phyloP scores from a whole-genome alignment of 83 land plant genomes.

The Picea engelmannii region DNA sequence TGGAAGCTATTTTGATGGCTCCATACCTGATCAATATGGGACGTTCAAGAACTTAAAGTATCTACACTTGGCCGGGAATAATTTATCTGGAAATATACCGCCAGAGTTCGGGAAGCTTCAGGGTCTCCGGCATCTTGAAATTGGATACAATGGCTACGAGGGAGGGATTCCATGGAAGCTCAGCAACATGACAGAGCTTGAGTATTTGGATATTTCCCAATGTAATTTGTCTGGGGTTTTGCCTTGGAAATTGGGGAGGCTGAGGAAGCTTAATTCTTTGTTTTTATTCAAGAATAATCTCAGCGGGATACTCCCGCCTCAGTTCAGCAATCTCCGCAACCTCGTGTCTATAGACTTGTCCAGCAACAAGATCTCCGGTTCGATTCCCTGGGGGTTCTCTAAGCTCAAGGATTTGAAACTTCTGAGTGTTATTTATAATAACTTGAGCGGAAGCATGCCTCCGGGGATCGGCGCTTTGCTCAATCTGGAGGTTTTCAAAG shows the following conservation, averaged over 20 bases:
- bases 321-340: conserved; percentile 21
- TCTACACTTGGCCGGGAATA: conserved; percentile 67
- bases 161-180: conserved; percentile 64
- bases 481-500: conserved; percentile 33
- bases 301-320: conserved; percentile 67
- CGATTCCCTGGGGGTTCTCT: conserved; percentile 42
- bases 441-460: conserved; percentile 54
- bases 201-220: conserved; percentile 48
- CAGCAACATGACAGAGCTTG: conserved; percentile 37
- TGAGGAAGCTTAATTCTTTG: conserved; percentile 41
- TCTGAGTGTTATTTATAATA: conserved; percentile 47
- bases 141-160: conserved; percentile 61
- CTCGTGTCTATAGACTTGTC: conserved; percentile 62
- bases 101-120: conserved; percentile 43
- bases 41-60: conserved; percentile 26
- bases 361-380: conserved; percentile 51
- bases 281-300: conserved; percentile 67
- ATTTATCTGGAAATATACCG: conserved; percentile 47
- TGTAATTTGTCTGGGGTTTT: conserved; percentile 58
- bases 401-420: conserved; percentile 32
- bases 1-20: conserved; percentile 75
- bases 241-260: conserved; percentile 44
- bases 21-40: conserved; percentile 45
- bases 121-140: conserved; percentile 52
- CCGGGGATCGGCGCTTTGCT: conserved; percentile 45